Percentiles rank a stretch among this genome's conserved stretches.
These are phyloP conservation scores for Monilinia fructigena DNA, from an alignment of 2,329 filamentous ascomycete species.

Conservation along the genomic window DNA sequence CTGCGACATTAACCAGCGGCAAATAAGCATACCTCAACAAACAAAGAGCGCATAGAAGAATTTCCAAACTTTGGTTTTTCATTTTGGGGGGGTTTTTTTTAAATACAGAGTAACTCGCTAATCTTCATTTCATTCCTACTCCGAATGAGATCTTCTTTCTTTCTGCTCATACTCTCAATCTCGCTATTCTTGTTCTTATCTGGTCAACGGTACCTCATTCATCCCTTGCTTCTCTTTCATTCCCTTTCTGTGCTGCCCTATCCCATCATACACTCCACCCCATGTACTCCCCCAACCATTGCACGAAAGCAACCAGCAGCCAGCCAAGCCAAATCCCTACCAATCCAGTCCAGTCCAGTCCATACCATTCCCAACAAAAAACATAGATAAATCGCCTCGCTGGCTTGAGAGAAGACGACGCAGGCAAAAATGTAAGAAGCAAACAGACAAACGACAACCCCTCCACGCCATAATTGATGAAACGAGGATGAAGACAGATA, in stretches of 20 bases:
- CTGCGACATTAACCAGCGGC: neutral
- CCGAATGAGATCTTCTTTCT: neutral
- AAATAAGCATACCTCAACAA: neutral
- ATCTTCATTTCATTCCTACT: neutral
- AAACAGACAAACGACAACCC: slow-evolving; percentile 8
- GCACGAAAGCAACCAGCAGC: slow-evolving; percentile 6
- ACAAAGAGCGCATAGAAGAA: neutral
- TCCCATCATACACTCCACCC: slow-evolving; percentile 6
- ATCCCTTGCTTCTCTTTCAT: neutral
- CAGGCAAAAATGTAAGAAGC: slow-evolving; percentile 9
- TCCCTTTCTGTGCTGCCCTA: neutral
- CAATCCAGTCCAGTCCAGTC: slow-evolving; percentile 4
- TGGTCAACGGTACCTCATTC: neutral
- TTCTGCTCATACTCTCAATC: neutral
- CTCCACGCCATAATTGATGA: slow-evolving; percentile 11
- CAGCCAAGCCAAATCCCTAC: slow-evolving; percentile 11
- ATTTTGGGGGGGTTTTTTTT: neutral
- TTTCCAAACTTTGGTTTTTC: neutral
- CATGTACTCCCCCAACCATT: slow-evolving; percentile 11
- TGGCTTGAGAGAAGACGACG: neutral
- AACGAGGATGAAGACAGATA: neutral
- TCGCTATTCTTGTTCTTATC: slow-evolving; percentile 1
- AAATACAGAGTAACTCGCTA: slow-evolving; percentile 4
- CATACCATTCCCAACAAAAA: slow-evolving; percentile 11
- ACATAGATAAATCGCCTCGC: slow-evolving; percentile 2